Percentiles rank a stretch among this genome's conserved stretches.
Evolutionary conservation across 345 rosid species (phyloP).

Genomic region (Barbarea vulgaris): DNA sequence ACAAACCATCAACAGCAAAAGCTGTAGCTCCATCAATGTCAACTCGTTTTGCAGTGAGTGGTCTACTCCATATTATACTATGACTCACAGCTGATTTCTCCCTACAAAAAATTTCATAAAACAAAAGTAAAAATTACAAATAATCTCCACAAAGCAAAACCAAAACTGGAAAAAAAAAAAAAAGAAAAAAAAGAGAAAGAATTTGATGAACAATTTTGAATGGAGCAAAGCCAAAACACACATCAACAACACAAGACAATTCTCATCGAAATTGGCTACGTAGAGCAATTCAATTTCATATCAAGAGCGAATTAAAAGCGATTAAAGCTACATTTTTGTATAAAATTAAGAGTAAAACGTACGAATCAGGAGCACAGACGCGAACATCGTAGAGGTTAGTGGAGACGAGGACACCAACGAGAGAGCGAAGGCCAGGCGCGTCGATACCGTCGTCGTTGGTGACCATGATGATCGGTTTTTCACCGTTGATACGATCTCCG

Average conservation of each 20-base stretch:
- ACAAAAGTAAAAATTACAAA: background rate
- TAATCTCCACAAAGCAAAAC: background rate
- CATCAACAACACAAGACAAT: conserved; percentile 19
- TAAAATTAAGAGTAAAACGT: conserved; percentile 28
- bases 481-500: conserved; percentile 18
- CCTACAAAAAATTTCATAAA: conserved; percentile 39
- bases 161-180: too few relatives aligned
- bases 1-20: conserved; percentile 72
- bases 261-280: background rate
- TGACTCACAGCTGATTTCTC: conserved; percentile 89
- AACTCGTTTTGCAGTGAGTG: conserved; percentile 58
- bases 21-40: conserved; percentile 77
- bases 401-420: conserved; percentile 73
- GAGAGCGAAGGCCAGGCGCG: conserved; percentile 75
- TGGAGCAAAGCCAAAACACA: background rate
- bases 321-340: conserved; percentile 6
- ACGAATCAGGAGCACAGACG: conserved; percentile 95
- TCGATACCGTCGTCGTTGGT: conserved; percentile 98
- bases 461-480: conserved; percentile 59
- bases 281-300: background rate
- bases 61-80: conserved; percentile 78
- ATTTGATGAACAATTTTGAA: background rate
- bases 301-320: background rate
- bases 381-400: conserved; percentile 59
- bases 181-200: background rate